Percentiles rank a stretch among this genome's conserved stretches.
phyloP scores from a whole-genome alignment of 257 asterid genomes.

The Scutellaria minor region DNA sequence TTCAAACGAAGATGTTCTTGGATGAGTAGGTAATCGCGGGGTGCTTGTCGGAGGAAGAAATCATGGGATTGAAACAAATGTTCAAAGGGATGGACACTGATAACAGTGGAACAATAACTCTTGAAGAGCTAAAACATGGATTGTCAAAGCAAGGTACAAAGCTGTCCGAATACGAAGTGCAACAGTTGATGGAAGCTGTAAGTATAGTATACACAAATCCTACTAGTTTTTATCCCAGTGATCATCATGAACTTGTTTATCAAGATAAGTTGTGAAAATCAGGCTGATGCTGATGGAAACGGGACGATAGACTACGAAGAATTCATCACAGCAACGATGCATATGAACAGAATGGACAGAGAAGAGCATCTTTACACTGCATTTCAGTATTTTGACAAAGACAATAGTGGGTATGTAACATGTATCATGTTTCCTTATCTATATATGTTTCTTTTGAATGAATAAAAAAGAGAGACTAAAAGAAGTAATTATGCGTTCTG shows the following conservation, averaged over 20 bases:
- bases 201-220: constrained; percentile 17
- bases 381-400: constrained; percentile 66
- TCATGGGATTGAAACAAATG: constrained; percentile 68
- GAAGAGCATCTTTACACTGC: constrained; percentile 75
- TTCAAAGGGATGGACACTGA: constrained; percentile 72
- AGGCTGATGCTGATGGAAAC: constrained; percentile 74
- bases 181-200: constrained; percentile 73
- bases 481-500: background rate
- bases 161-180: constrained; percentile 62
- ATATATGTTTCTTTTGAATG: background rate
- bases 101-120: constrained; percentile 70
- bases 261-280: background rate
- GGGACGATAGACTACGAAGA: constrained; percentile 71
- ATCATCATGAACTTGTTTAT: too few relatives aligned
- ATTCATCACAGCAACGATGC: constrained; percentile 74
- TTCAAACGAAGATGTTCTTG: background rate
- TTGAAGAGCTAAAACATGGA: constrained; percentile 69
- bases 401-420: constrained; percentile 53
- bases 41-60: constrained; percentile 71
- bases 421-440: background rate
- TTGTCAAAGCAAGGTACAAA: constrained; percentile 65
- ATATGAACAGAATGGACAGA: constrained; percentile 64
- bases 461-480: background rate
- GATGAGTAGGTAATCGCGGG: constrained; percentile 60
- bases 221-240: too few relatives aligned